Evolutionary conservation across 179 eudicot genomes (phyloP), one percentile per base, ranked within the genome.

Genomic region (Carnegiea gigantea): DNA sequence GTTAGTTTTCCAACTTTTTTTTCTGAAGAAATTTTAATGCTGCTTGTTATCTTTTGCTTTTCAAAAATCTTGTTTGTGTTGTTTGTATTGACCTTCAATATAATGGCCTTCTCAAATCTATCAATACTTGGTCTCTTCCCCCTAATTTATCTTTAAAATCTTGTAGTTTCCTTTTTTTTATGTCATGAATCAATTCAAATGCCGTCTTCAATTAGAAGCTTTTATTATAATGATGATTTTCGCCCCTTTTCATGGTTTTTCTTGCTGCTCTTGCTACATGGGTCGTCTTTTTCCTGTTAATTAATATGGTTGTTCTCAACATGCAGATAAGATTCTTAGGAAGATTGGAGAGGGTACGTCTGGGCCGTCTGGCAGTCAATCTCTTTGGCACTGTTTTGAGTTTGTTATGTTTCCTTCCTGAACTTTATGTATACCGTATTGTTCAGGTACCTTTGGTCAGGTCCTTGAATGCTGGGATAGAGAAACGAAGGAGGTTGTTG

Each of bases 261-360:
- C 2, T 14, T 18, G 33, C 15, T 53, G 23, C 7, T 70, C 30
- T 53, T 68, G 8, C 23, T 78, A 14, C 13, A 24, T 46, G 51
- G 15, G 30, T 48, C 8, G 0, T 82, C 17, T 79, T 43, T 18
- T 43, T 33, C 15, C 38, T 78, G 49, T 80, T 86, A 73, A 81
- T 82, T 73, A 60, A 54, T 77, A 40, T 78, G 14, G 49, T 78
- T 71, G 12, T 70, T 62, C 44, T 85, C 68, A 59, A 23, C 8
- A 36, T 84, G 86, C 91, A 90, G 93, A 90, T 84, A 90, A 90
- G 84, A 90, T 90, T 75, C 91, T 87, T 73, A 86, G 84, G 79
- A 90, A 90, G 87, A 87, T 90, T 67, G 93, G 93, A 73, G 93
- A 90, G 84, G 93, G 92, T 89, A 17, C n/a, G n/a, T n/a, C n/a